These are phyloP conservation scores for Lactarius deliciosus DNA, from an alignment of 768 basidiomycete genomes.

Conservation along the genomic window DNA sequence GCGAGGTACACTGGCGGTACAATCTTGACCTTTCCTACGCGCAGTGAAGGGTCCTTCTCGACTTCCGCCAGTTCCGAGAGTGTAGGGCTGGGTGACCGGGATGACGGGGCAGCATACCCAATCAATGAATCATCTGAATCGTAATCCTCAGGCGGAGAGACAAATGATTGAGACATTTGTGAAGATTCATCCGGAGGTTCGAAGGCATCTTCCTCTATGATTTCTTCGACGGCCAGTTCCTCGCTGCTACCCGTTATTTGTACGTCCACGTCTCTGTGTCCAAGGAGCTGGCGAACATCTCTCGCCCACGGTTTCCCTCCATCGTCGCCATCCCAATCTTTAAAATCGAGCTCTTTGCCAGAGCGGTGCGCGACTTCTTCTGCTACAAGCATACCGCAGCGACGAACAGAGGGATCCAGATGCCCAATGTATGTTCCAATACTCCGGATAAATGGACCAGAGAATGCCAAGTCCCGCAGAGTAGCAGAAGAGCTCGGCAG, in stretches of 20 bases:
- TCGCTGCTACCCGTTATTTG: slow-evolving; percentile 26
- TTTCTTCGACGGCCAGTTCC: slow-evolving; percentile 5
- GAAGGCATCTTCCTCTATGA: slow-evolving; percentile 2
- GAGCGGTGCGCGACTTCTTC: slow-evolving; percentile 68
- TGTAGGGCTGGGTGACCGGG: slow-evolving; percentile 78
- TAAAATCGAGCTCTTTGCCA: slow-evolving; percentile 73
- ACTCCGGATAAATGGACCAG: slow-evolving; percentile 61
- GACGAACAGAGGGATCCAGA: slow-evolving; percentile 69
- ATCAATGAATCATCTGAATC: slow-evolving; percentile 83
- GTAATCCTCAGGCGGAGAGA: slow-evolving; percentile 37
- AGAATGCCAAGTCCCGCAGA: slow-evolving; percentile 49
- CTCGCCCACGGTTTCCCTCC: slow-evolving; percentile 65
- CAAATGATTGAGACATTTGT: background rate
- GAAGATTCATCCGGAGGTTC: slow-evolving; percentile 1
- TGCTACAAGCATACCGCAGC: slow-evolving; percentile 90
- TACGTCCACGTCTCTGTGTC: slow-evolving; percentile 52
- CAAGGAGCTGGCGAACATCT: slow-evolving; percentile 53
- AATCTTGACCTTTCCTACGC: slow-evolving; percentile 65
- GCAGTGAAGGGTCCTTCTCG: slow-evolving; percentile 81
- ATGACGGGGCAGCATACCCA: slow-evolving; percentile 67
- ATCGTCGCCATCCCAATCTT: slow-evolving; percentile 78
- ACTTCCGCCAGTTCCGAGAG: slow-evolving; percentile 79
- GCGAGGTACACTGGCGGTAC: slow-evolving; percentile 86
- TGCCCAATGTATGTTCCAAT: slow-evolving; percentile 78
- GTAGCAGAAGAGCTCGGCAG: slow-evolving; percentile 51